Evolutionary conservation across 768 basidiomycete species (phyloP), one percentile per base, ranked within the genome.

Genomic region (Aureoboletus auriporus): DNA sequence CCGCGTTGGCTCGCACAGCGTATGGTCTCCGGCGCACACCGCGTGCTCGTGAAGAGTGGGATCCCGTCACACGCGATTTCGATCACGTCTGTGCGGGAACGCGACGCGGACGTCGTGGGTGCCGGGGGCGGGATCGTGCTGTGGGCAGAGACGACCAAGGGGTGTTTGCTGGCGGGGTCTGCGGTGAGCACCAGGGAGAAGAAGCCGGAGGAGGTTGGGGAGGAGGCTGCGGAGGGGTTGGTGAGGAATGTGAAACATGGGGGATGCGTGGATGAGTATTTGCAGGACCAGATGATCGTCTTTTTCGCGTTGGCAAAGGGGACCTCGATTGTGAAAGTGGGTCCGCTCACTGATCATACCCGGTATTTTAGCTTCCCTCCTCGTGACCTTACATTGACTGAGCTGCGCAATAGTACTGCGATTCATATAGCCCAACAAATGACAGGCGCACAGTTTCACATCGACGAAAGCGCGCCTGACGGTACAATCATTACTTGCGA

Each of bases 211-310:
- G 52, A 54, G 2, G 75, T 86, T 8, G 88, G 86, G 11, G 69
- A 72, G 37, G 74, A 75, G 47, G 87, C 88, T 16, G 87, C 83
- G 3, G 60, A 69, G 12, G 79, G 83, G 52, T 63, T 89, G 8
- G 57, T 79, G 31, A 69, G 69, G 49, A 86, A 81, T 40, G 57
- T 89, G 47, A 62, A 73, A 11, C 74, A 78, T n/a, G 84, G 75
- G 6, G 86, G 86, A 27, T 86, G 84, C 54, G 82, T 89, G 2
- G 89, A 91, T 52, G 88, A 77, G 49, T 69, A 76, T 59, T 48
- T 79, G 57, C 78, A 88, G 72, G 89, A 91, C 63, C 88, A 90
- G 59, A 82, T 89, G 16, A 80, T 89, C 39, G 77, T 89, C 33
- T 83, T 88, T 59, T 78, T 89, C 68, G 85, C 85, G 8, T 71